A percentile compares a stretch with the other conserved stretches of the same genome.
These are phyloP conservation scores for Citrus maxima DNA, from an alignment of 345 rosid species.

Conservation along the genomic window DNA sequence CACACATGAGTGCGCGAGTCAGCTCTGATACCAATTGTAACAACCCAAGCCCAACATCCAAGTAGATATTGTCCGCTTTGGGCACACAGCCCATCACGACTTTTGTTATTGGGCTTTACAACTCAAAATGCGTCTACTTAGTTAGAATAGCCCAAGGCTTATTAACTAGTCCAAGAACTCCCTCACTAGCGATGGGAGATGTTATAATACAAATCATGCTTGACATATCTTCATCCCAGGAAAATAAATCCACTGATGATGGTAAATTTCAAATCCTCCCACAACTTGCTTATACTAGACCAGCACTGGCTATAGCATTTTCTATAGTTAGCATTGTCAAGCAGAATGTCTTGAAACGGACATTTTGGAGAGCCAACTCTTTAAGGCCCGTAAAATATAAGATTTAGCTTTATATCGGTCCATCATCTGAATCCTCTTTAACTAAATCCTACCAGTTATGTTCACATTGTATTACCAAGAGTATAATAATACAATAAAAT, in stretches of 20 bases:
- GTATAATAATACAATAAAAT: background rate
- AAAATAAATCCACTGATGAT: background rate
- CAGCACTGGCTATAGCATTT: background rate
- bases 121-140: no score
- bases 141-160: no score
- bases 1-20: no score
- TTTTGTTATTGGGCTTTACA: no score
- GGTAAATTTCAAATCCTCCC: background rate
- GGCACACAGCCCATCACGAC: no score
- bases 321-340: background rate
- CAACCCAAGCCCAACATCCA: no score
- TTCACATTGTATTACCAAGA: background rate
- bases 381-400: background rate
- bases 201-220: background rate
- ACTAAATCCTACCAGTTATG: background rate
- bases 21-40: no score
- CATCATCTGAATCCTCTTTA: background rate
- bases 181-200: no score
- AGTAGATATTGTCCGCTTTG: no score
- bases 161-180: no score
- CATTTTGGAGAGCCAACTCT: background rate
- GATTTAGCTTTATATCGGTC: background rate
- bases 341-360: background rate
- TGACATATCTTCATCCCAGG: background rate
- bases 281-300: background rate